Conservation (phyloP, 306 rosid genomes). For the Trichosanthes truncata region DNA sequence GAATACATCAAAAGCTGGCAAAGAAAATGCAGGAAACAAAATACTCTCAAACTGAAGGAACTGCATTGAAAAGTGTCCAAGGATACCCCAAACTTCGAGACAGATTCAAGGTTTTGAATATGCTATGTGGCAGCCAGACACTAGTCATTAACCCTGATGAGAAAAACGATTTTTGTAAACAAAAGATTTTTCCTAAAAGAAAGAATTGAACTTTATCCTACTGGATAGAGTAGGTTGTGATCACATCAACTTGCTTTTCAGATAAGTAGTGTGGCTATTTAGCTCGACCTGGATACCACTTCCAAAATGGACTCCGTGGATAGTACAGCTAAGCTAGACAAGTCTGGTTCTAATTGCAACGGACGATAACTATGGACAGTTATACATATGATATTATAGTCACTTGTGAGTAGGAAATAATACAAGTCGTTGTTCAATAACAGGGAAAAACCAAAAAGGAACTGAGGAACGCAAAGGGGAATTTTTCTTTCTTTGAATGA, state of each 20-base stretch:
- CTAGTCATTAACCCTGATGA: background rate
- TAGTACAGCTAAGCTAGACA: background rate
- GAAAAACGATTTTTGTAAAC: background rate
- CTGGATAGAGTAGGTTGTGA: background rate
- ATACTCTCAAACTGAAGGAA: background rate
- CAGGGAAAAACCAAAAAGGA: too few relatives aligned
- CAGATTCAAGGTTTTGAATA: background rate
- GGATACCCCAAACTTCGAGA: background rate
- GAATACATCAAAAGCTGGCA: slow-evolving; percentile 10
- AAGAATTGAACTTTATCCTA: background rate
- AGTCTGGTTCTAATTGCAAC: background rate
- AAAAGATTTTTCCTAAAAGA: background rate
- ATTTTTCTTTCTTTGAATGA: background rate
- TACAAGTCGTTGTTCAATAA: background rate
- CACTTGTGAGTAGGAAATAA: background rate
- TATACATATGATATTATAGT: background rate
- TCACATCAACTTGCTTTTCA: background rate
- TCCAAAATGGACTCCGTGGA: background rate
- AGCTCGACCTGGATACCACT: background rate
- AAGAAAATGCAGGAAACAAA: background rate
- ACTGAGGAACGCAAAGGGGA: background rate
- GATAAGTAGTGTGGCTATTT: background rate
- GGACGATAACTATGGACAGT: background rate
- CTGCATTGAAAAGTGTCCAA: background rate
- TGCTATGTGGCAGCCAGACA: background rate